Conservation (phyloP, 2,329 filamentous ascomycete species). For the Celoporthe dispersa region DNA sequence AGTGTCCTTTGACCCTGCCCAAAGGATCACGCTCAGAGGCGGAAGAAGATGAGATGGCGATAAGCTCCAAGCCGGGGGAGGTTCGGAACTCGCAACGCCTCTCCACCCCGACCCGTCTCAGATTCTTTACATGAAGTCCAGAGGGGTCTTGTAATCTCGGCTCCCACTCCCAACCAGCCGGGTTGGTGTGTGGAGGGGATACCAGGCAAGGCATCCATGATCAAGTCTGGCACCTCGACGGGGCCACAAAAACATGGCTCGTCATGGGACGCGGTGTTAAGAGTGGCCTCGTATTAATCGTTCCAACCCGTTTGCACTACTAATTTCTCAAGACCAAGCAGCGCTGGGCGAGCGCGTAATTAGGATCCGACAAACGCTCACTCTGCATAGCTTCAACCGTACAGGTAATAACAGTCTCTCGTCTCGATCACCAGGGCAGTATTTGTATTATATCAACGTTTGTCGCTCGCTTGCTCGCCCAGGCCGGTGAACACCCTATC, state of each 20-base stretch:
- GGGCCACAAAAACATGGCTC: background rate
- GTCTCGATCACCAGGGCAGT: background rate
- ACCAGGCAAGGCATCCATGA: background rate
- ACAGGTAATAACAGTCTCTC: background rate
- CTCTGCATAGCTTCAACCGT: background rate
- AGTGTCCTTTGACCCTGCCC: background rate
- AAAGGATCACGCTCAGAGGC: background rate
- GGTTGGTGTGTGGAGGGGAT: background rate
- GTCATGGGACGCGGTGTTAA: background rate
- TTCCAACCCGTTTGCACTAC: background rate
- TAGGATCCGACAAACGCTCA: background rate
- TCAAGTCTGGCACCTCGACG: background rate
- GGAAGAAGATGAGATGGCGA: background rate
- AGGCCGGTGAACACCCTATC: background rate
- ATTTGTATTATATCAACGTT: too few relatives aligned
- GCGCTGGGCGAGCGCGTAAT: background rate
- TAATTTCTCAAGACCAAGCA: background rate
- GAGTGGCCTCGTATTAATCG: background rate
- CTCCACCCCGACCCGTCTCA: background rate
- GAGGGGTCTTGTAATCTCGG: background rate
- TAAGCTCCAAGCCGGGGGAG: background rate
- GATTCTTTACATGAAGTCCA: background rate
- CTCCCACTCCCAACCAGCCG: background rate
- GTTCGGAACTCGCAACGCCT: background rate
- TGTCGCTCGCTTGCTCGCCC: background rate